Evolutionary conservation across 2,329 filamentous ascomycete species (phyloP), one percentile per base, ranked within the genome.

Genomic region (Talaromyces sp.): DNA sequence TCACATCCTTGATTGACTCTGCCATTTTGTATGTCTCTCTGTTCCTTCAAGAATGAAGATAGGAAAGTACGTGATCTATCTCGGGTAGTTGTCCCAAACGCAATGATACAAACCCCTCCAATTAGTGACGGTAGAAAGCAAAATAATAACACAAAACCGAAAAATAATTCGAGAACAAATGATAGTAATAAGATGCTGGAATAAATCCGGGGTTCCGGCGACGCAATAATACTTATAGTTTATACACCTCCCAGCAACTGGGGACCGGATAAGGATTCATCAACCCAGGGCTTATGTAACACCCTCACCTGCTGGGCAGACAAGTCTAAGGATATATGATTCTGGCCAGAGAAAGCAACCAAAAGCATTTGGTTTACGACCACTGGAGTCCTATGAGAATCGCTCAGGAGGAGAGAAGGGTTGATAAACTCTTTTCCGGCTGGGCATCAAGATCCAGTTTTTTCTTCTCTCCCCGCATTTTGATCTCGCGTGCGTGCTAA

Each of bases 1-100:
- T 78, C 29, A 81, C 69, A 63, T 77, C 72, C 64, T 76, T 72
- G 34, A 72, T 72, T 38, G 70, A 40, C 54, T 70, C 68, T 17
- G 69, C 56, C 74, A 77, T 77, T 62, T 40, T 67, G 19, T 25
- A 13, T 56, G 53, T 8, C 19, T 36, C 5, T 38, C 19, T 36
- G 11, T 38, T 34, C 10, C 47, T 29, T 51, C 47, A 27, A 17
- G 8, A 27, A 49, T 15, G 29, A 34, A 54, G 10, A 19, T 34
- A n/a, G 25, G 3, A 3, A 27, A 34, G 27, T 19, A 34, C 6
- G 29, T 36, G 51, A 36, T 36, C 10, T 56, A 17, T 25, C 31
- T 34, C 51, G 29, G 3, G 15, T 17, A 1, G 53, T 17, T 5
- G 31, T 56, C 53, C 31, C 31, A 54, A 54, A 38, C 11, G n/a